A percentile compares a stretch with the other conserved stretches of the same genome.
Conservation (phyloP, 129 eudicot species). For the Helianthus tuberosus region DNA sequence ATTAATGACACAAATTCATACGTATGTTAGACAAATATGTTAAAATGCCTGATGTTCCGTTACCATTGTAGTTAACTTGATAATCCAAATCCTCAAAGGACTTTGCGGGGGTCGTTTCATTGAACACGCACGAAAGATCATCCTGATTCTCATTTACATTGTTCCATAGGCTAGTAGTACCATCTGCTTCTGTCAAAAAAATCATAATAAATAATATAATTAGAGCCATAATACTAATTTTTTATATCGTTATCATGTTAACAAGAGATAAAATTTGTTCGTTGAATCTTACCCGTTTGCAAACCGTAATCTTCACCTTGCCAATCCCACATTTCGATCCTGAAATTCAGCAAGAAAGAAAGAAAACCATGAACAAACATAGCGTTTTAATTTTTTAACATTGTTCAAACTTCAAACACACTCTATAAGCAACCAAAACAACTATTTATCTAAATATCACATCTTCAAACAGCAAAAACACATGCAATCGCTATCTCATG, state of each 20-base stretch:
- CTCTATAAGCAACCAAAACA: background rate
- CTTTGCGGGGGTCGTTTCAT: slow-evolving; percentile 81
- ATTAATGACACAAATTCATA: slow-evolving; percentile 24
- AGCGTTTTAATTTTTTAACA: background rate
- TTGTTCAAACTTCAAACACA: background rate
- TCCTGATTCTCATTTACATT: slow-evolving; percentile 48
- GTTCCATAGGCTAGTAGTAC: slow-evolving; percentile 50
- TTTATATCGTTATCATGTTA: background rate
- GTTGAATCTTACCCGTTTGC: slow-evolving; percentile 43
- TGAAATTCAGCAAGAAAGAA: slow-evolving; percentile 17
- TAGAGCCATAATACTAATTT: slow-evolving; percentile 30
- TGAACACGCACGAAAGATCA: slow-evolving; percentile 53
- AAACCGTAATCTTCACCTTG: slow-evolving; percentile 51
- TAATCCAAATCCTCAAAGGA: slow-evolving; percentile 76
- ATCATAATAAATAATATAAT: background rate
- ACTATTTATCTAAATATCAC: background rate
- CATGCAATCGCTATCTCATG: slow-evolving; percentile 1
- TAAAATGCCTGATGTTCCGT: background rate
- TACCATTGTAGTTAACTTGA: slow-evolving; percentile 50
- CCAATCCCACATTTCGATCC: slow-evolving; percentile 81
- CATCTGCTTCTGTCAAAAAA: background rate
- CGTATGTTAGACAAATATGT: background rate
- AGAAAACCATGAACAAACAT: slow-evolving; percentile 19
- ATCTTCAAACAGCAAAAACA: background rate
- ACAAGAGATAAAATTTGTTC: slow-evolving; percentile 24